A percentile compares a stretch with the other conserved stretches of the same genome.
phyloP scores from a whole-genome alignment of 768 basidiomycete genomes.

The Lactarius akahatsu region DNA sequence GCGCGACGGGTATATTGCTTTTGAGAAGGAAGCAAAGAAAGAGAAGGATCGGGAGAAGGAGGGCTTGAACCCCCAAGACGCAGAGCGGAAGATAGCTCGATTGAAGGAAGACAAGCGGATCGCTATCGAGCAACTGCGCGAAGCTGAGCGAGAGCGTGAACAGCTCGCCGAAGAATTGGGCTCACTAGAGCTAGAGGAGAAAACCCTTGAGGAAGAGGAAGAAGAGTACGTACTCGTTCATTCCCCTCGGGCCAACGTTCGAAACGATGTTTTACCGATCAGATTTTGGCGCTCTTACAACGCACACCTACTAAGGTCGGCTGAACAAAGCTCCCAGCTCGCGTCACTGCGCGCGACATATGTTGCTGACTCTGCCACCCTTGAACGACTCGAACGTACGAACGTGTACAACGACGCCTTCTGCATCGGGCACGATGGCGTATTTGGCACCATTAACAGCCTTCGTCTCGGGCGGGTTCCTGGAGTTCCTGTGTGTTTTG shows the following conservation, averaged over 20 bases:
- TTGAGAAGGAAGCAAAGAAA: constrained; percentile 83
- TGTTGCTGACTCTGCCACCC: constrained; percentile 68
- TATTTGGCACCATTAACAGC: constrained; percentile 98
- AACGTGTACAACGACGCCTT: constrained; percentile 97
- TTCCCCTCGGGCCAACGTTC: background rate
- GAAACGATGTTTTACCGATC: constrained; percentile 16
- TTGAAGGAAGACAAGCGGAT: constrained; percentile 64
- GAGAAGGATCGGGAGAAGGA: constrained; percentile 73
- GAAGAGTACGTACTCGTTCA: constrained; percentile 56
- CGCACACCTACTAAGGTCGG: constrained; percentile 60
- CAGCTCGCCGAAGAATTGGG: constrained; percentile 73
- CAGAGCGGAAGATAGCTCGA: constrained; percentile 69
- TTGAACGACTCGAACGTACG: constrained; percentile 84
- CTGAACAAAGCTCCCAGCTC: constrained; percentile 67
- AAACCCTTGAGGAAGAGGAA: constrained; percentile 76
- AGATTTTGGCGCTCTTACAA: constrained; percentile 87
- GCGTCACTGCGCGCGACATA: constrained; percentile 76
- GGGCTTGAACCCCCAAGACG: constrained; percentile 59
- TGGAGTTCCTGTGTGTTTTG: constrained; percentile 64
- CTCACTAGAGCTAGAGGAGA: constrained; percentile 74
- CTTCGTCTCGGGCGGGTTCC: constrained; percentile 87
- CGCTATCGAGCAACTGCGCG: constrained; percentile 73
- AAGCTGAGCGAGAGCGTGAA: constrained; percentile 72
- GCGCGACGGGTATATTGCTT: constrained; percentile 89
- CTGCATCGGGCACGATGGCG: constrained; percentile 91